Base-by-base conservation (phyloP, 345 rosid species). In the Populus simonii region DNA sequence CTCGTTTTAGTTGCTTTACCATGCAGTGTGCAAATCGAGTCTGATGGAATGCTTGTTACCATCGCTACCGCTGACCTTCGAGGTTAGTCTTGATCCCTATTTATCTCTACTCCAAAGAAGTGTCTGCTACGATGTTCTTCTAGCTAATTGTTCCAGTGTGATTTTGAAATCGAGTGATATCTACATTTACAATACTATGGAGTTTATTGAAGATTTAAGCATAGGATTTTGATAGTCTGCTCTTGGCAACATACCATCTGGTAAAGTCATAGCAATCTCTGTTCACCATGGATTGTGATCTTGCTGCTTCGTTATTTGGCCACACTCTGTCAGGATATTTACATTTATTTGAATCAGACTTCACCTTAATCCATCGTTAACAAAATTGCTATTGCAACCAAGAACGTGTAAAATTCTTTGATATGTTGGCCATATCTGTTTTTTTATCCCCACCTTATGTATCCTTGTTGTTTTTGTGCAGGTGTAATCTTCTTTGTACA, bases 21-120 rank as follows among this genome's bases (percentile, higher is more conserved):
- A 6, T 78, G 83, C 89, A 88, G 91, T 88, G 79, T 69, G 33
- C 83, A 20, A 85, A 75, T 79, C 81, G 55, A 47, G 63, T 53
- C 69, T 81, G 51, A 15, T 10, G n/a, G 43, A 27, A 17, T 17
- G 53, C 66, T 70, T 72, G 31, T 55, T 81, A 35, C 45, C 57
- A 43, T 59, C 69, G 68, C 69, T 65, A 73, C 59, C 72, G 47
- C 78, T 74, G 71, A 62, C 82, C 8, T 35, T 13, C 23, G 43
- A 77, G 88, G 89, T 87, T 68, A 72, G 87, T 79, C 69, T 76
- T 69, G 49, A 51, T 66, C 31, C 27, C 33, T 47, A 8, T 45
- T 71, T 70, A 65, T 18, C 53, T 51, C 59, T 51, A 51, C n/a
- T 51, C n/a, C n/a, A 5, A 51, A 51, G 57, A 17, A 51, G 59